Conservation (phyloP, 2,329 filamentous ascomycete species). For the Aspergillus sojae region DNA sequence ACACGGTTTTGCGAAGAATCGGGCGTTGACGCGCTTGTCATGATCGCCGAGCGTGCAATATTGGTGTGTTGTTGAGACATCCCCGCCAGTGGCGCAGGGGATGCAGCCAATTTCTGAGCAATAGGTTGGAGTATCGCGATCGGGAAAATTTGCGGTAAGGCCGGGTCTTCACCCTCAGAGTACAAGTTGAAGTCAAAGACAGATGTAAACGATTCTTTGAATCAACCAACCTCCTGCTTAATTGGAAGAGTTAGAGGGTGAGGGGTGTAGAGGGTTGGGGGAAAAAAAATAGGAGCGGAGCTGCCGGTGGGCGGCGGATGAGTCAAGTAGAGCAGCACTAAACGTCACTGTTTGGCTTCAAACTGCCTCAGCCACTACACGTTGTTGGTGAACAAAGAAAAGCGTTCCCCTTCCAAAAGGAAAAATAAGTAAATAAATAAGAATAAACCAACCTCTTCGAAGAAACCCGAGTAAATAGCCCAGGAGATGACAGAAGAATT, state of each 20-base stretch:
- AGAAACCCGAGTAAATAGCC: neutral
- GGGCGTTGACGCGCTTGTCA: constrained; percentile 40
- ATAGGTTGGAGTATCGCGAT: neutral
- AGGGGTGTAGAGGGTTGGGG: constrained; percentile 7
- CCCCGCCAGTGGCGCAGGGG: constrained; percentile 27
- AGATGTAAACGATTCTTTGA: constrained; percentile 6
- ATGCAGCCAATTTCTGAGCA: constrained; percentile 17
- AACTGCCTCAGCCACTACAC: neutral
- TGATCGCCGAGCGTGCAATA: constrained; percentile 55
- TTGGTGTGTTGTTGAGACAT: constrained; percentile 53
- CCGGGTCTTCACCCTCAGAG: constrained; percentile 5
- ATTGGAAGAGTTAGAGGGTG: neutral
- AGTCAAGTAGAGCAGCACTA: constrained; percentile 19
- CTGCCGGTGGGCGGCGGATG: constrained; percentile 18
- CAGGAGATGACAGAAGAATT: neutral
- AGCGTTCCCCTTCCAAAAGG: neutral
- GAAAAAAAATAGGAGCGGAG: constrained; percentile 15
- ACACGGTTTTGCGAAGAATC: constrained; percentile 25
- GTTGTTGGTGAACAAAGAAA: neutral
- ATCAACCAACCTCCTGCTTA: neutral
- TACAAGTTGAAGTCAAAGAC: constrained; percentile 7
- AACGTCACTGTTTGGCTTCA: constrained; percentile 9
- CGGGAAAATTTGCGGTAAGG: constrained; percentile 2
- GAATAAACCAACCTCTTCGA: neutral
- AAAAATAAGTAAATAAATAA: neutral